Evolutionary conservation across 2,329 filamentous ascomycete genomes (phyloP), one percentile per base, ranked within the genome.

Genomic region (Colletotrichum sp.): DNA sequence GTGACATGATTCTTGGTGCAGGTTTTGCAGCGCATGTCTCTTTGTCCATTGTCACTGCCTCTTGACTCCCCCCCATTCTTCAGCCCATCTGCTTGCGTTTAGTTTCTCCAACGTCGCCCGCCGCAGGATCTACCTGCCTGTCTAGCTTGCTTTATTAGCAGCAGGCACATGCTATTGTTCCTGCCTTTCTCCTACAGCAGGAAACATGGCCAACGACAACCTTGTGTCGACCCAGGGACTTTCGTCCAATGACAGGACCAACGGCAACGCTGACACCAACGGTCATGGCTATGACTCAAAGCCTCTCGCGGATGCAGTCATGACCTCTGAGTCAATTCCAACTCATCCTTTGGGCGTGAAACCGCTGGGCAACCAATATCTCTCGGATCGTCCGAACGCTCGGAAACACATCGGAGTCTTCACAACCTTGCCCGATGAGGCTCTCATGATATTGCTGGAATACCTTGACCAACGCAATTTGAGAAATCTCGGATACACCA

Each of bases 271-370:
- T 61, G 65, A 72, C 64, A 70, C 64, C 66, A 65, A 67, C 57
- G n/a, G 52, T 28, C 65, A 72, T 43, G 30, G 32, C 52, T 72
- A 67, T 77, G 76, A 77, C 76, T 77, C 76, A 74, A 73, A 67
- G 30, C 24, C 70, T 26, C 24, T 58, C 15, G 52, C 63, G 38
- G 61, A 67, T 57, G 57, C 67, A 63, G 67, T 67, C 74, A 67
- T 61, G 18, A 63, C 57, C 24, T 43, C 30, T 80, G 83, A 83
- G 79, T 90, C 91, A 60, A 93, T 98, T 69, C 94, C 94, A 67
- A 88, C 89, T 52, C 96, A 99, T 87, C 95, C 95, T 48, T 87
- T 98, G 63, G 94, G 94, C 36, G 89, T 99, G 78, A 97, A 96
- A 82, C 96, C 97, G 2, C 90, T 94, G 77, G 97, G 96, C 48